Conservation (phyloP, 2,329 filamentous ascomycete species). For the Neonectria neomacrospora region DNA sequence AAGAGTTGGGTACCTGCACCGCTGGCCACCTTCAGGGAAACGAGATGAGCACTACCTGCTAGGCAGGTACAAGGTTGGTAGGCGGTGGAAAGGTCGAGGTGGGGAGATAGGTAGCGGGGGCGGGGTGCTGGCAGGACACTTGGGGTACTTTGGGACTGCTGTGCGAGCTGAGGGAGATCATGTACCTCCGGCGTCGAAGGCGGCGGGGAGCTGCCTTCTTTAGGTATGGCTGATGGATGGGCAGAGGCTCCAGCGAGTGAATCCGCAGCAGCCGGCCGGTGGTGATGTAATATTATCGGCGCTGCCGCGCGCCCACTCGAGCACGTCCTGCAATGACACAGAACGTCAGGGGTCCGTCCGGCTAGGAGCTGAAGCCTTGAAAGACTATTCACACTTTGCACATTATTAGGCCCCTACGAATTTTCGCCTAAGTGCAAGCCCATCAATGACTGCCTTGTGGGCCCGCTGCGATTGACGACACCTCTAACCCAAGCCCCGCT, state of each 20-base stretch:
- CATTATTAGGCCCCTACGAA: neutral
- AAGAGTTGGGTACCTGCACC: constrained; percentile 42
- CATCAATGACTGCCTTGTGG: neutral
- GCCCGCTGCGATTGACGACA: constrained; percentile 3
- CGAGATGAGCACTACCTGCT: neutral
- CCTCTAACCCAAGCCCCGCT: constrained; percentile 35
- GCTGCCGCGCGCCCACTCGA: constrained; percentile 8
- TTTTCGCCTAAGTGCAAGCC: neutral
- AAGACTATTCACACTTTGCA: neutral
- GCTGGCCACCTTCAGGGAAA: constrained; percentile 29
- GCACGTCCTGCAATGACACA: neutral
- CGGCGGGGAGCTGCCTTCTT: constrained; percentile 6
- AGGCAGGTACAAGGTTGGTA: neutral
- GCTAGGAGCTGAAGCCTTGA: neutral
- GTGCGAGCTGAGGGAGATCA: neutral
- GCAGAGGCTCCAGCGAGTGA: neutral
- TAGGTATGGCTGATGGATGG: neutral
- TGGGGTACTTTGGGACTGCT: neutral
- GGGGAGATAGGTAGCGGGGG: constrained; percentile 30
- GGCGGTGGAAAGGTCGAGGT: constrained; percentile 29
- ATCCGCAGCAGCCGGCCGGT: constrained; percentile 1
- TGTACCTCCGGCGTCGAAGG: neutral
- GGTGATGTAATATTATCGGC: constrained; percentile 27
- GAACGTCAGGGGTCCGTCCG: neutral
- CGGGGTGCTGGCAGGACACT: constrained; percentile 15